Evolutionary conservation across 1,139 yeast species (phyloP), one percentile per base, ranked within the genome.

Genomic region (Pichia sp.): DNA sequence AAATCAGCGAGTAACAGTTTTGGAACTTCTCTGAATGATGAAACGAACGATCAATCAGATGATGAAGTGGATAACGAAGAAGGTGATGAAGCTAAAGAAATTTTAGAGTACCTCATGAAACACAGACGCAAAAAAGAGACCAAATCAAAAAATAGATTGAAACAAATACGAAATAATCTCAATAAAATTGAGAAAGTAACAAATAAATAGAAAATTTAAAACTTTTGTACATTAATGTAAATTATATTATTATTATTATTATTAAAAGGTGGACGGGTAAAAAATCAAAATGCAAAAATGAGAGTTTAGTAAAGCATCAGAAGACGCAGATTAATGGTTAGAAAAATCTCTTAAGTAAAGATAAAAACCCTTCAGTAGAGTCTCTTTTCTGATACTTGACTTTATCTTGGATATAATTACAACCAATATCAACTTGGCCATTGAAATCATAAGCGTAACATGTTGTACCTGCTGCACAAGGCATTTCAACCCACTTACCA

Each of bases 381-480:
- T 52, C 56, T 52, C 64, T 57, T 38, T 62, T 60, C 11, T 47
- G 42, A 36, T 48, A 60, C 23, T 49, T 42, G 15, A 46, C 36
- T 34, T 56, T 52, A 20, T 47, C 47, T 60, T 39, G 37, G 6
- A 34, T 34, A 39, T 55, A 59, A 49, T 66, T 63, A 53, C 76
- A 71, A 17, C 71, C 68, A 36, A 65, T 52, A 34, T 59, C 60
- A 26, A 70, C 72, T 7, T 52, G 46, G 36, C 58, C 62, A 43
- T 56, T 65, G 36, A 55, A 54, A 32, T 62, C 67, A 47, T 63
- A 64, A 18, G 82, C 79, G 47, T 63, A 68, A 59, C 84, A 78
- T 2, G 73, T 66, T 5, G 84, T 77, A 36, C 82, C 79, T 3
- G 70, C 60, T 9, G 81, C 72, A 59, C 85, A 78, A 31, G 60